phyloP scores from a whole-genome alignment of 1,284 basidiomycete species.

The Leucoagaricus sp. region DNA sequence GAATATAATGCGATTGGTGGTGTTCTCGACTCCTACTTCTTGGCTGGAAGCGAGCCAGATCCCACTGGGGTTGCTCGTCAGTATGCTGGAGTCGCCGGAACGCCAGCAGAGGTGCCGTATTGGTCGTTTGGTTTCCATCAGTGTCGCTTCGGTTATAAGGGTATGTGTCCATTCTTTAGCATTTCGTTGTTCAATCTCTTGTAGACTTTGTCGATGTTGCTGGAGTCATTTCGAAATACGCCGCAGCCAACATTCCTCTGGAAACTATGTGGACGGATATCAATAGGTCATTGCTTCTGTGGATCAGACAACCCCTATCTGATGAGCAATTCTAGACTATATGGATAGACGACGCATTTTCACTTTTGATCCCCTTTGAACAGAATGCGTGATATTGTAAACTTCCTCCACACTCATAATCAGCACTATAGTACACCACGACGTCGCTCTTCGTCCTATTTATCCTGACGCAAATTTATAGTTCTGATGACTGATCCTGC shows the following conservation, averaged over 20 bases:
- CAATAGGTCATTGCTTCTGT: too few species aligned
- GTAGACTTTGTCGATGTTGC: conserved; percentile 64
- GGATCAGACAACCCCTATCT: too few species aligned
- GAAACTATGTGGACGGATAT: conserved; percentile 83
- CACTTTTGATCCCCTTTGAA: conserved; percentile 66
- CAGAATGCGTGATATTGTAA: conserved; percentile 65
- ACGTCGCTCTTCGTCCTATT: background rate
- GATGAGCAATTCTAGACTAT: conserved; percentile 59
- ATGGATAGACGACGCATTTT: conserved; percentile 71
- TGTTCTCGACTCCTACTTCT: conserved; percentile 74
- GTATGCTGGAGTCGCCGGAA: conserved; percentile 64
- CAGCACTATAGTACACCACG: conserved; percentile 56
- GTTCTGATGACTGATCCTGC: conserved; percentile 81
- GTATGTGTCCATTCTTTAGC: conserved; percentile 32
- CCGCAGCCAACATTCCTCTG: conserved; percentile 60
- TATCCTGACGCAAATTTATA: conserved; percentile 23
- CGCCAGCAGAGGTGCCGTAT: conserved; percentile 68
- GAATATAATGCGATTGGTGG: conserved; percentile 77
- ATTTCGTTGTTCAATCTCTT: background rate
- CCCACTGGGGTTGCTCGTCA: conserved; percentile 64
- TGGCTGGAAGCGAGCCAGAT: conserved; percentile 63
- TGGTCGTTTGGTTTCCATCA: conserved; percentile 75
- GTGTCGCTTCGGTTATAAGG: conserved; percentile 67
- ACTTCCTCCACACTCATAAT: conserved; percentile 51
- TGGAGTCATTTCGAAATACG: conserved; percentile 60